Evolutionary conservation across 768 basidiomycete species (phyloP).

Genomic region (Termitomyces eurrhizus): DNA sequence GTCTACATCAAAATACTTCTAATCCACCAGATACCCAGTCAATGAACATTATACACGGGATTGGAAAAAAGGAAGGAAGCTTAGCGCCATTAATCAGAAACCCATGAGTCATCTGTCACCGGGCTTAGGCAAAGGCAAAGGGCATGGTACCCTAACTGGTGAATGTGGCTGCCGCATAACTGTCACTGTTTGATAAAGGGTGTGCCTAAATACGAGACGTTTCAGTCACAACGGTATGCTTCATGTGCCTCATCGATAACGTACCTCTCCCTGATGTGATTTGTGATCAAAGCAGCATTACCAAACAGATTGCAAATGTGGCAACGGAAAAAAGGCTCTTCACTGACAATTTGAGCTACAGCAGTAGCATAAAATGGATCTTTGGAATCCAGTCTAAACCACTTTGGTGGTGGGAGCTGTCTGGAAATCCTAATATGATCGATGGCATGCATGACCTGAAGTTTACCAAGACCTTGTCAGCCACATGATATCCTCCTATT

Average conservation of each 20-base stretch:
- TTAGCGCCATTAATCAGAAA: not conserved
- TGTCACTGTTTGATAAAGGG: constrained; percentile 14
- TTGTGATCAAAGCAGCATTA: constrained; percentile 11
- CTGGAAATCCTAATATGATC: constrained; percentile 11
- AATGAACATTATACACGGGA: not conserved
- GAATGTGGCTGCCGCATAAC: constrained; percentile 15
- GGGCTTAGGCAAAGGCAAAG: not conserved
- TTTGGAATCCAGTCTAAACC: constrained; percentile 8
- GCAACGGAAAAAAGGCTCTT: constrained; percentile 16
- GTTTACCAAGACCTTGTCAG: constrained; percentile 5
- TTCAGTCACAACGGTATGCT: not conserved
- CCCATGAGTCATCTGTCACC: not conserved
- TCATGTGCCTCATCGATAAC: not conserved
- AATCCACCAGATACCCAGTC: not conserved
- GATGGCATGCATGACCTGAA: constrained; percentile 14
- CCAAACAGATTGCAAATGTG: constrained; percentile 16
- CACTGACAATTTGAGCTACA: constrained; percentile 10
- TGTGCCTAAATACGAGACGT: constrained; percentile 7
- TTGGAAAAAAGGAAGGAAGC: not conserved
- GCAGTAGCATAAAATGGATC: constrained; percentile 13
- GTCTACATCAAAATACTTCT: not conserved
- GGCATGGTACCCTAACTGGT: constrained; percentile 9
- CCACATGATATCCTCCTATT: constrained; percentile 26
- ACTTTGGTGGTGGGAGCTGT: constrained; percentile 8
- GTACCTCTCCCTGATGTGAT: constrained; percentile 15